A percentile compares a stretch with the other conserved stretches of the same genome.
These are phyloP conservation scores for Amoeboaphelidium protococcarum DNA, from an alignment of 371 early-diverging fungal species.

Conservation along the genomic window DNA sequence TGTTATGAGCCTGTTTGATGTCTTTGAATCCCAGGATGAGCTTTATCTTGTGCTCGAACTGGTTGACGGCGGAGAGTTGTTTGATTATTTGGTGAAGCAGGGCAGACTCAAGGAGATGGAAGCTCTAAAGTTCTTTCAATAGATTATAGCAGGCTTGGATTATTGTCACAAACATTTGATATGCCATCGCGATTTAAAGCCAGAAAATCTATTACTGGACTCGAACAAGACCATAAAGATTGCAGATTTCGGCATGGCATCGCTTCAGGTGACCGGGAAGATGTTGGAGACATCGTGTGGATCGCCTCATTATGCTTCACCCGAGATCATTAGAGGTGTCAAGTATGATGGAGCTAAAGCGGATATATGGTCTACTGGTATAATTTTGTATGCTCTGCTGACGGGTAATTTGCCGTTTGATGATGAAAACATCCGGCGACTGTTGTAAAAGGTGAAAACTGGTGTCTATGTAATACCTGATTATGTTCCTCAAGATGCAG, in stretches of 20 bases:
- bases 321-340: not conserved
- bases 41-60: not conserved
- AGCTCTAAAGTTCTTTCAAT: not conserved
- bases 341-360: not conserved
- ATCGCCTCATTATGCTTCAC: not conserved
- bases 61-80: not conserved
- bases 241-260: not conserved
- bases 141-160: not conserved
- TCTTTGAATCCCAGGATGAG: not conserved
- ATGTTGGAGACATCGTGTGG: not conserved
- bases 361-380: conserved; percentile 60
- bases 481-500: conserved; percentile 23
- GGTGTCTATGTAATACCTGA: conserved; percentile 23
- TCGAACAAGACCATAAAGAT: not conserved
- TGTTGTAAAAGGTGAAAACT: conserved; percentile 26
- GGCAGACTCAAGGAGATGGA: not conserved
- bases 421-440: conserved; percentile 15
- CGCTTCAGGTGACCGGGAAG: not conserved
- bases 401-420: conserved; percentile 42
- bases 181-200: not conserved
- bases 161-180: not conserved
- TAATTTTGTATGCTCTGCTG: conserved; percentile 40
- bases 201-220: not conserved
- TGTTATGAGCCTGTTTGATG: not conserved
- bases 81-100: not conserved